These are phyloP conservation scores for Rubroshorea leprosula DNA, from an alignment of 345 rosid species.

Conservation along the genomic window DNA sequence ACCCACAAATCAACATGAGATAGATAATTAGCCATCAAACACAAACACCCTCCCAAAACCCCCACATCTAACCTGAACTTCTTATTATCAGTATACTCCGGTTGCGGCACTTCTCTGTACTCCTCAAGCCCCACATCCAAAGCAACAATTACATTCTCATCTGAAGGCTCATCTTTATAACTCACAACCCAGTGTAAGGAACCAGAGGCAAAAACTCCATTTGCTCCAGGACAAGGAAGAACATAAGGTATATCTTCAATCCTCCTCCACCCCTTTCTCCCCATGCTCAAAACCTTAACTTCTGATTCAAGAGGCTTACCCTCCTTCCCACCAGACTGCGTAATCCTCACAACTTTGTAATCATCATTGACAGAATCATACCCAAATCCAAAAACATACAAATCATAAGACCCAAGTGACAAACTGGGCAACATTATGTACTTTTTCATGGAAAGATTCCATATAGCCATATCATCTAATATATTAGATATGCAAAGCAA, in stretches of 20 bases:
- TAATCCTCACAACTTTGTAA: conserved; percentile 46
- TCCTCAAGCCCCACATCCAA: conserved; percentile 43
- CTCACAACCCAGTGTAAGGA: conserved; percentile 53
- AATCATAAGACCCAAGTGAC: conserved; percentile 19
- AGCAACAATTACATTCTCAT: conserved; percentile 27
- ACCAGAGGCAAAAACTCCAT: conserved; percentile 43
- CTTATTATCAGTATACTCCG: conserved; percentile 14
- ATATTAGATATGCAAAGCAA: conserved; percentile 45
- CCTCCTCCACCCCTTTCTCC: conserved; percentile 18
- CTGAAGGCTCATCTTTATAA: conserved; percentile 19
- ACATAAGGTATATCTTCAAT: conserved; percentile 24
- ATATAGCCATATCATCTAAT: conserved; percentile 40
- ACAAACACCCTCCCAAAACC: conserved; percentile 38
- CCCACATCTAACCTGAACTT: conserved; percentile 28
- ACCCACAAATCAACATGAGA: conserved; percentile 47
- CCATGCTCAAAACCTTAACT: conserved; percentile 29
- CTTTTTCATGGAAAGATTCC: conserved; percentile 37
- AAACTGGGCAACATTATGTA: conserved; percentile 30
- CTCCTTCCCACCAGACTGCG: conserved; percentile 25
- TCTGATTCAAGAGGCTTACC: conserved; percentile 18
- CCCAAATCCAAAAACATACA: conserved; percentile 42
- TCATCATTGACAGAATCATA: conserved; percentile 38
- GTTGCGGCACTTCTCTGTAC: conserved; percentile 29
- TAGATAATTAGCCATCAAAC: conserved; percentile 29
- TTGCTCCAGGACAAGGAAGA: conserved; percentile 19